phyloP scores from a whole-genome alignment of 2,329 filamentous ascomycete genomes.

The Phoma sp. region DNA sequence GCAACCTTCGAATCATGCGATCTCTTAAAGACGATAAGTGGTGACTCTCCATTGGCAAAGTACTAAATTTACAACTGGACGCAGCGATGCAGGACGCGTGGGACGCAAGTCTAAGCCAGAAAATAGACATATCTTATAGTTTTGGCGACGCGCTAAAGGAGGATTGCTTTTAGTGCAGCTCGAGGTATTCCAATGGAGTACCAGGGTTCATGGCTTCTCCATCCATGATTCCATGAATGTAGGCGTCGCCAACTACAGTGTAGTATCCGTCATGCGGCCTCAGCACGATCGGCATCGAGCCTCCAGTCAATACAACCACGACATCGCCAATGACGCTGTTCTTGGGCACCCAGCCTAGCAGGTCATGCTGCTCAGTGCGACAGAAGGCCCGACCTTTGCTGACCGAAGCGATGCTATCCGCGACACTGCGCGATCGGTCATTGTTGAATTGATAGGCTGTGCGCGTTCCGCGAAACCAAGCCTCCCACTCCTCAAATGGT shows the following conservation, averaged over 20 bases:
- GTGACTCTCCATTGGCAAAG: too few relatives aligned
- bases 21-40: too few relatives aligned
- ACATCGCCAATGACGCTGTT: neutral
- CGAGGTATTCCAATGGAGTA: neutral
- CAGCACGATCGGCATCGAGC: neutral
- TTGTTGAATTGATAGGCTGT: neutral
- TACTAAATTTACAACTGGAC: too few relatives aligned
- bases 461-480: slow-evolving; percentile 7
- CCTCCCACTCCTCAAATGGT: slow-evolving; percentile 4
- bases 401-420: slow-evolving; percentile 4
- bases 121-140: too few relatives aligned
- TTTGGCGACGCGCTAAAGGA: too few relatives aligned
- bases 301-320: slow-evolving; percentile 3
- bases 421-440: neutral
- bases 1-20: too few relatives aligned
- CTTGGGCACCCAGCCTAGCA: slow-evolving; percentile 8
- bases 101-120: too few relatives aligned
- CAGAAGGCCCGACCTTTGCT: slow-evolving; percentile 8
- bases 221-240: slow-evolving; percentile 12
- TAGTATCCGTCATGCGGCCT: neutral
- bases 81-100: too few relatives aligned
- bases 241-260: slow-evolving; percentile 5
- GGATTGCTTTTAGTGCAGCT: too few relatives aligned
- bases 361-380: neutral
- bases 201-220: neutral